Base-by-base conservation (phyloP, 169 alveolate species). In the Eimeria maxima region DNA sequence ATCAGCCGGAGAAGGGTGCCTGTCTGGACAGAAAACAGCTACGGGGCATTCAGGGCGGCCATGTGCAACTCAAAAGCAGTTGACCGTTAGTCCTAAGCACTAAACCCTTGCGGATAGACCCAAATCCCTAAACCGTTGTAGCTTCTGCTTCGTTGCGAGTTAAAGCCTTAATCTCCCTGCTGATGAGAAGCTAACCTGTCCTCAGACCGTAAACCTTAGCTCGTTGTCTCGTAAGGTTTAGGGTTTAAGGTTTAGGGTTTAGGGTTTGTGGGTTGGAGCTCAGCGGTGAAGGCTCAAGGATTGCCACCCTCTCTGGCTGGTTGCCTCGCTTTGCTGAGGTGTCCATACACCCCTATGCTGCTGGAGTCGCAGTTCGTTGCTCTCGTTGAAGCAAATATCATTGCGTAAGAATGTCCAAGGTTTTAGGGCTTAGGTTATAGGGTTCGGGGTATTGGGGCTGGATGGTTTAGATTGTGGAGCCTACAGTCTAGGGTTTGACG, bases 1-100 rank as follows among this genome's bases (percentile, higher is more conserved):
- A 38, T 20, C 22, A 24, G 76, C 65, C 11, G 76, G 80, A 55
- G 29, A 42, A 53, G 93, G 63, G 76, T 55, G 16, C 81, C 95
- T 42, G 83, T 87, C 24, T 65, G 81, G 94, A 63, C 65, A n/a
- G 94, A 87, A 50, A 87, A 27, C 57, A 87, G 94, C 18, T 87
- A 42, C 81, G 6, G 20, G 5, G 78, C 90, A 16, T 81, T 81
- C 29, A 81, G 47, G 47, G 18, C 0, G 45, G 90, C 90, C 18
- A 81, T 81, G 90, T 16, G n/a, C 42, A 60, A 24, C 0, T 81
- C 90, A 3, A 33, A 50, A 24, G 90, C 90, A n/a, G 90, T 81
- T 44, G 73, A 81, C 29, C 71, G 90, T 81, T 50, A 81, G 27
- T 50, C 45, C 73, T 38, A 53, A 81, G 24, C 33, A 60, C 87